Evolutionary conservation across 495 filamentous ascomycete genomes (phyloP).

Genomic region (Penicillium mononematosum): DNA sequence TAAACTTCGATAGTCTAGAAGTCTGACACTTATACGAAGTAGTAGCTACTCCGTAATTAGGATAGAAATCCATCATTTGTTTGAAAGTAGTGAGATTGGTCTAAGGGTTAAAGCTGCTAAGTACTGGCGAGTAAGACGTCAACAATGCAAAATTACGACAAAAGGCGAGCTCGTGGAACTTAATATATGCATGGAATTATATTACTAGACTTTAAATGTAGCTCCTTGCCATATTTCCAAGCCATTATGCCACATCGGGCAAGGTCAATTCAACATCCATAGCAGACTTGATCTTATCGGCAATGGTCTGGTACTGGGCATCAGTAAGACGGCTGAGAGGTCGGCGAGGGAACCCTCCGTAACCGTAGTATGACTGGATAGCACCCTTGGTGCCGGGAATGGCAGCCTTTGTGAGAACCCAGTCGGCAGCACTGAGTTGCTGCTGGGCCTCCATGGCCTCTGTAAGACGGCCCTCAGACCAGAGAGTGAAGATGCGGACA

Average conservation of each 20-base stretch:
- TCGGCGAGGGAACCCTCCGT: conserved; percentile 73
- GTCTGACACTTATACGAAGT: no score
- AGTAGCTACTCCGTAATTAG: no score
- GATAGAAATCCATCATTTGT: no score
- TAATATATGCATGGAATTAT: conserved; percentile 1
- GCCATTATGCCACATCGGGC: conserved; percentile 37
- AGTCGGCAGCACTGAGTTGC: conserved; percentile 71
- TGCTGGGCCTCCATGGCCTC: conserved; percentile 75
- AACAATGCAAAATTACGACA: neutral
- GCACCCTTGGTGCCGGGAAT: conserved; percentile 85
- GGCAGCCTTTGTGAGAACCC: conserved; percentile 81
- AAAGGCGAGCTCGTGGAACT: neutral
- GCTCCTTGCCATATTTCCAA: neutral
- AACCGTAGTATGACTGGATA: conserved; percentile 80
- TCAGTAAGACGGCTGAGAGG: conserved; percentile 65
- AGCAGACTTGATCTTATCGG: conserved; percentile 64
- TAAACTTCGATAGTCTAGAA: no score
- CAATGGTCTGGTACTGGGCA: conserved; percentile 53
- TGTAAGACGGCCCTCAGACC: conserved; percentile 65
- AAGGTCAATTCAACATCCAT: conserved; percentile 62
- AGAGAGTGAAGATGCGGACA: conserved; percentile 79
- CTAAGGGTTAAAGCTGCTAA: no score
- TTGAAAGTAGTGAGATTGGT: no score
- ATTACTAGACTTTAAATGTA: neutral
- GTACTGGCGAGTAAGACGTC: no score